Conservation (phyloP, 495 filamentous ascomycete genomes). For the Bryoglossum gracile region DNA sequence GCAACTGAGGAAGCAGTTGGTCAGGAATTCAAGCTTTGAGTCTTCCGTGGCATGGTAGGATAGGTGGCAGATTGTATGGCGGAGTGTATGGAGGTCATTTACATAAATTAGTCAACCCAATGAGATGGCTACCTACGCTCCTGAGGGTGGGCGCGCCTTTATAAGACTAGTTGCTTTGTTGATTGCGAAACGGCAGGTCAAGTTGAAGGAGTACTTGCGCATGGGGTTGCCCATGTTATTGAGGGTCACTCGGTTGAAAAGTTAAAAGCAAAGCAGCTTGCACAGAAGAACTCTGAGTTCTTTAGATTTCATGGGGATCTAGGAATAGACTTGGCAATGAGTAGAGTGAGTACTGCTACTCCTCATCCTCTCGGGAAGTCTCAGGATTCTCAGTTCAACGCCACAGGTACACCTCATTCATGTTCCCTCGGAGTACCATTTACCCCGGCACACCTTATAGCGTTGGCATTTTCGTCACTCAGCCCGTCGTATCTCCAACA, state of each 20-base stretch:
- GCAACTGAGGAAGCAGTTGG: neutral
- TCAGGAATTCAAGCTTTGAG: conserved; percentile 1
- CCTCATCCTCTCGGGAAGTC: too few species aligned
- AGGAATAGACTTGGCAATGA: conserved; percentile 1
- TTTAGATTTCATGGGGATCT: conserved; percentile 3
- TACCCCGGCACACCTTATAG: neutral
- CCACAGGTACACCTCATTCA: too few species aligned
- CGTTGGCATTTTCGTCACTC: neutral
- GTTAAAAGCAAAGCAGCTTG: neutral
- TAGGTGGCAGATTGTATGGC: neutral
- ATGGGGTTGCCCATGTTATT: conserved; percentile 8
- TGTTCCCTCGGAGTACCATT: too few species aligned
- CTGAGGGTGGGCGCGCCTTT: conserved; percentile 2
- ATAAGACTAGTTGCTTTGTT: conserved; percentile 1
- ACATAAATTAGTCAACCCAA: neutral
- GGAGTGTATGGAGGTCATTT: neutral
- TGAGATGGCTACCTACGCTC: neutral
- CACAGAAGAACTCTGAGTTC: neutral
- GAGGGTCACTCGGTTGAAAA: neutral
- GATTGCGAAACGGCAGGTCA: conserved; percentile 1
- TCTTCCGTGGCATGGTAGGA: conserved; percentile 8
- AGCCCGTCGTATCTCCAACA: neutral
- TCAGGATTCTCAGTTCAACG: too few species aligned
- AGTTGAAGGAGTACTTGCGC: conserved; percentile 1
- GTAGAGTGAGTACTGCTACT: conserved; percentile 4